Base-by-base conservation (phyloP, 1,284 basidiomycete species). In the Puccinia hordei region DNA sequence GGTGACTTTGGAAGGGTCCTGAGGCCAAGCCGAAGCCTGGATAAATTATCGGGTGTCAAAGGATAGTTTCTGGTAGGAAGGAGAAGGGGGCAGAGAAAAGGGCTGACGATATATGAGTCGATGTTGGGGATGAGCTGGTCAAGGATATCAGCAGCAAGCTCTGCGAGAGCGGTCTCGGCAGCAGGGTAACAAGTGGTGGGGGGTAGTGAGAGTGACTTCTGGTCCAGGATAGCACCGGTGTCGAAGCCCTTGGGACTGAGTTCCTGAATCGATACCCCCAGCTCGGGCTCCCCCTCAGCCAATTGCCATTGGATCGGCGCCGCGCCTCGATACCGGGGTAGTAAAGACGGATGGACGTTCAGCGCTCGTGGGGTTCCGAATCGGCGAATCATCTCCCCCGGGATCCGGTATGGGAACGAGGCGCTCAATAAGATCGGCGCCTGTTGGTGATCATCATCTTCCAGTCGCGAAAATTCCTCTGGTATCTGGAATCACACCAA, bases 301-400 rank as follows among this genome's bases (percentile, higher is more conserved):
- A 99, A 88, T 0, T 92, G 89, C 86, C 91, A 93, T 85, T 98
- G 96, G 51, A 98, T 92, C 0, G 95, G 96, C 0, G 95, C 93
- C 0, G 96, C 91, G 0, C 96, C 96, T 33, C 95, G 90, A 85
- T 94, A 94, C n/a, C 88, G 86, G 0, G 95, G 96, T 30, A 98
- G 88, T 0, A 95, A 87, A 24, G 94, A 96, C 0, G 95, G 95
- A 84, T 99, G 96, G 4, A 98, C 90, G 84, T 98, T 98, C 59
- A 99, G 38, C 38, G 38, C 38, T 41, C 38, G 38, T 41, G 12
- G 38, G 12, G 4, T 4, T 41, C 38, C 12, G 38, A 41, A 41
- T 12, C 38, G 38, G 38, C 38, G 6, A 41, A 41, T 41, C 38
- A 41, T 41, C 38, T 41, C 38, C 12, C 6, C 38, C 38, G 12